phyloP scores from a whole-genome alignment of 257 asterid genomes.

The Echium plantagineum region DNA sequence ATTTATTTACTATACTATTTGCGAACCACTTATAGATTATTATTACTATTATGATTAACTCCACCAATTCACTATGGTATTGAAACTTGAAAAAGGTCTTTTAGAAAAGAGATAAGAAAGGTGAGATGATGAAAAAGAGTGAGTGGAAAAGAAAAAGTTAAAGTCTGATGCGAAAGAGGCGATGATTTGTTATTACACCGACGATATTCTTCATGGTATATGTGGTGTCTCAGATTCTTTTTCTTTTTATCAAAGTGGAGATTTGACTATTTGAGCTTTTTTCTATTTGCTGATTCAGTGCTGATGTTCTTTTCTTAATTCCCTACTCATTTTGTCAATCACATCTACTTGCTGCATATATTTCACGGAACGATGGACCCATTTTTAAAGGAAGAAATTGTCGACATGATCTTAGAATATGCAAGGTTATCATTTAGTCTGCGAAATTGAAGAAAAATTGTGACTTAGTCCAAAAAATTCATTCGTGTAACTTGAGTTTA shows the following conservation, averaged over 20 bases:
- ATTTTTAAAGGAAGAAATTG: no score
- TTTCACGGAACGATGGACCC: no score
- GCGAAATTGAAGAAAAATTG: no score
- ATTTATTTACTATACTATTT: no score
- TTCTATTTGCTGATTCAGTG: neutral
- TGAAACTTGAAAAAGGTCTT: neutral
- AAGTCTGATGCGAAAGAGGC: constrained; percentile 21
- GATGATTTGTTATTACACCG: constrained; percentile 13
- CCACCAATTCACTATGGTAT: no score
- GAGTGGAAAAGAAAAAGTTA: constrained; percentile 31
- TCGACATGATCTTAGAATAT: no score
- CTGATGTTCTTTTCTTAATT: constrained; percentile 5
- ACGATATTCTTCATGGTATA: constrained; percentile 17
- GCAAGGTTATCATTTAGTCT: no score
- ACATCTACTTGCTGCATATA: neutral
- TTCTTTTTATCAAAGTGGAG: constrained; percentile 22
- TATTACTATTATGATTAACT: no score
- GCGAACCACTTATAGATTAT: no score
- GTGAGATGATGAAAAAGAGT: constrained; percentile 18
- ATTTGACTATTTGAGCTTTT: constrained; percentile 14
- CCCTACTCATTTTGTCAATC: constrained; percentile 3
- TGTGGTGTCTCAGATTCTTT: constrained; percentile 30
- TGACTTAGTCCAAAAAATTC: no score
- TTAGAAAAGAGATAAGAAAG: constrained; percentile 8
- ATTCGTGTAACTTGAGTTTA: neutral